These are phyloP conservation scores for Fusarium devonianum DNA, from an alignment of 2,329 filamentous ascomycete species.

Conservation along the genomic window DNA sequence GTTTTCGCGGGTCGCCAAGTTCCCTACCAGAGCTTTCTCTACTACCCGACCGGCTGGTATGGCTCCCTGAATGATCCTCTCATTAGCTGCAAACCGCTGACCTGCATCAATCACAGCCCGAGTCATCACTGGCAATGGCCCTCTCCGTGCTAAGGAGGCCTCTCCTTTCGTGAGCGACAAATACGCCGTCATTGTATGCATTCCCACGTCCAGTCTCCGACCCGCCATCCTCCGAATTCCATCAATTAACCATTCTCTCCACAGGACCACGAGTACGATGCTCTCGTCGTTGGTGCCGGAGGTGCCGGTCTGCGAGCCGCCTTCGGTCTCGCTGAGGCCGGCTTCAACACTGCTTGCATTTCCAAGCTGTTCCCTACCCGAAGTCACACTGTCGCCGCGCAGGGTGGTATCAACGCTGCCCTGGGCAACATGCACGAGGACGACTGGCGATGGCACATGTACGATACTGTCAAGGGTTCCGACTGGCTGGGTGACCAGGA, in stretches of 20 bases:
- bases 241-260: slow-evolving; percentile 45
- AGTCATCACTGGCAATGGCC: slow-evolving; percentile 85
- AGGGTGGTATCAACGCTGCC: slow-evolving; percentile 87
- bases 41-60: slow-evolving; percentile 81
- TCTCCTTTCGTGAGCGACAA: slow-evolving; percentile 85
- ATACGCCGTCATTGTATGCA: slow-evolving; percentile 88
- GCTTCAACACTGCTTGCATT: slow-evolving; percentile 90
- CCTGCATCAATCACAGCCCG: slow-evolving; percentile 62
- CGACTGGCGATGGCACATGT: slow-evolving; percentile 99
- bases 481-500: slow-evolving; percentile 98
- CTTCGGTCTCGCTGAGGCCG: slow-evolving; percentile 85
- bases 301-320: slow-evolving; percentile 83
- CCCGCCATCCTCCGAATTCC: not conserved
- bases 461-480: slow-evolving; percentile 96
- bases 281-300: slow-evolving; percentile 87
- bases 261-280: slow-evolving; percentile 99
- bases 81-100: slow-evolving; percentile 28
- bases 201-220: slow-evolving; percentile 4
- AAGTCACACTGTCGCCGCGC: slow-evolving; percentile 82
- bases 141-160: slow-evolving; percentile 91
- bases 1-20: slow-evolving; percentile 69
- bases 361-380: slow-evolving; percentile 86
- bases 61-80: slow-evolving; percentile 36
- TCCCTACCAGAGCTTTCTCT: slow-evolving; percentile 81
- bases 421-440: slow-evolving; percentile 97